Evolutionary conservation across 164 flowering plant genomes (phyloP).

Genomic region (Liriodendron chinense): DNA sequence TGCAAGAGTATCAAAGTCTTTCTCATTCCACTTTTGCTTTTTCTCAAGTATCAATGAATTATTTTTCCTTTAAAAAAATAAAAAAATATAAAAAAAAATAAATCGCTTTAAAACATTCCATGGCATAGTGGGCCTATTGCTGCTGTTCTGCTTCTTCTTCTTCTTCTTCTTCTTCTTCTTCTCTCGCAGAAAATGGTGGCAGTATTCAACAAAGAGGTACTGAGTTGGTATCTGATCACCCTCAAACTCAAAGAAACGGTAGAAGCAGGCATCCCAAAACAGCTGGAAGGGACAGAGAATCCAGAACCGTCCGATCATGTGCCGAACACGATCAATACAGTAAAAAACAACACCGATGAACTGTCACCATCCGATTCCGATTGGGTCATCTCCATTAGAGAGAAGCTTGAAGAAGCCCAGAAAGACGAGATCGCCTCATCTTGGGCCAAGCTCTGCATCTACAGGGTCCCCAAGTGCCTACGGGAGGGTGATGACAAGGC

Average conservation of each 20-base stretch:
- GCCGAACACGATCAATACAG: conserved; percentile 1
- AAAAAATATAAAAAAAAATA: no score
- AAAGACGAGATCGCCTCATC: conserved; percentile 52
- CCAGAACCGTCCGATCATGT: neutral
- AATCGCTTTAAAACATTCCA: no score
- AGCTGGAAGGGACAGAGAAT: neutral
- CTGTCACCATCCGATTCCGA: conserved; percentile 34
- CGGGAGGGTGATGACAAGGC: conserved; percentile 53
- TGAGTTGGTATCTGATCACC: conserved; percentile 38
- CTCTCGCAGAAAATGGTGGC: conserved; percentile 27
- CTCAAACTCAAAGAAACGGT: conserved; percentile 34
- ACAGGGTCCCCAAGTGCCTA: conserved; percentile 46
- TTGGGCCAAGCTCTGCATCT: conserved; percentile 56
- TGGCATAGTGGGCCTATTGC: no score
- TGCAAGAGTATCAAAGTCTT: no score
- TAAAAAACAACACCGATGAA: neutral
- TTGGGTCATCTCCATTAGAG: conserved; percentile 68
- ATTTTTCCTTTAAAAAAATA: no score
- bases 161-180: neutral
- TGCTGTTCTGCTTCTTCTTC: no score
- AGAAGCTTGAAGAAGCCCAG: conserved; percentile 55
- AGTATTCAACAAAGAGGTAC: conserved; percentile 35
- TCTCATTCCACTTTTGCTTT: no score
- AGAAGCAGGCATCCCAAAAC: conserved; percentile 17
- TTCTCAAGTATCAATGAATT: no score